Evolutionary conservation across 495 filamentous ascomycete species (phyloP), one percentile per base, ranked within the genome.

Genomic region (Pyrenula aspistea): DNA sequence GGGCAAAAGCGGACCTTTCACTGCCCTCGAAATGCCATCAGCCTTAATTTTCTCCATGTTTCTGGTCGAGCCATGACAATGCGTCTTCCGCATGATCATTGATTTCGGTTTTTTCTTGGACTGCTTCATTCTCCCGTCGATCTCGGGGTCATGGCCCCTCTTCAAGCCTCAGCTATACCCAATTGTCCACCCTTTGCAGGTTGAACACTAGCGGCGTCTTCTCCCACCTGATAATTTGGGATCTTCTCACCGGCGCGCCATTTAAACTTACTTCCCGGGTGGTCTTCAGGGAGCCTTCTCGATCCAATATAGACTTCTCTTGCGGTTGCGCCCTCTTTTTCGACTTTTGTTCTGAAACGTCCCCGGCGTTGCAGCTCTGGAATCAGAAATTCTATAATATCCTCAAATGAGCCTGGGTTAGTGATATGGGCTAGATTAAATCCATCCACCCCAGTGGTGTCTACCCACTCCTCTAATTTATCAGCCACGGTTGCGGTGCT

Each of bases 391-490:
- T 81, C 74, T 54, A 77, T 71, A 15, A 82, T 71, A 59, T 82
- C 80, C 48, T 75, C 69, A 65, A 83, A 83, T 0, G 76, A 75
- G 22, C 74, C 73, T 0, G 80, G 82, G 56, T 76, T 76, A 22
- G 73, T 71, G 8, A 73, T 71, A 57, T 82, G 80, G 2, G 70
- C 71, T 64, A 80, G 70, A 61, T 80, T 81, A 59, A 79, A 79
- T 1, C 73, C 77, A 63, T 80, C 76, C 36, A 77, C 67, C 52
- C 70, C 77, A 2, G 70, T 68, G 24, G 74, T 65, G 4, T 62
- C 61, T 0, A 77, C 65, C 77, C 78, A 80, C 25, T 61, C 60
- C 62, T 78, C 73, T 49, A 80, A 56, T 53, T 73, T 71, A 61
- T 81, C 76, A 1, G 76, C 77, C 0, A 81, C 74, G 23, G 69